Conservation (phyloP, 805 yeast species). For the Cyberlindnera japonica region DNA sequence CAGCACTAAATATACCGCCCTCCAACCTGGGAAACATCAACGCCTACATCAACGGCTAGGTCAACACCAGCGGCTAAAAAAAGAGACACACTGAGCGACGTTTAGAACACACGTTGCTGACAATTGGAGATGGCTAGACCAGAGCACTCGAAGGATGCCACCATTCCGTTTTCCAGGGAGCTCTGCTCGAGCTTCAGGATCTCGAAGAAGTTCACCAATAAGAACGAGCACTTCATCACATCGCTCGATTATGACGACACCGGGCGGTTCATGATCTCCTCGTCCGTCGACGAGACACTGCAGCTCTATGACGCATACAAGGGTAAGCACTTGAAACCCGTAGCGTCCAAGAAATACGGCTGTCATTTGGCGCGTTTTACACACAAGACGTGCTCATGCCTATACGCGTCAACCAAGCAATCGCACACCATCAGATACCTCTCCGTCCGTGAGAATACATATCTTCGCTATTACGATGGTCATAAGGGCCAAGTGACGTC, state of each 20-base stretch:
- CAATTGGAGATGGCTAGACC: too few species aligned
- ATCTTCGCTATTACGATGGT: constrained; percentile 81
- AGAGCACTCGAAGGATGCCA: not conserved
- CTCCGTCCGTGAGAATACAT: constrained; percentile 72
- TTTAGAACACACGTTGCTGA: not conserved
- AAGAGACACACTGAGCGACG: too few species aligned
- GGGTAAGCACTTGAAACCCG: constrained; percentile 66
- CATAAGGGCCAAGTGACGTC: constrained; percentile 75
- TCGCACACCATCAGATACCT: constrained; percentile 75
- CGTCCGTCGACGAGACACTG: constrained; percentile 79
- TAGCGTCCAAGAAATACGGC: constrained; percentile 88
- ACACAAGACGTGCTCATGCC: constrained; percentile 64
- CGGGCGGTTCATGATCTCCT: constrained; percentile 71
- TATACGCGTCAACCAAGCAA: constrained; percentile 79
- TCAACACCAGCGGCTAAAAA: too few species aligned
- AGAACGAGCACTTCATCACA: constrained; percentile 45
- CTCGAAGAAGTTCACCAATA: constrained; percentile 48
- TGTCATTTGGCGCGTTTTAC: constrained; percentile 84
- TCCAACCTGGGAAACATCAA: too few species aligned
- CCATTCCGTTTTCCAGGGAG: constrained; percentile 4
- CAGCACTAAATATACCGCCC: too few species aligned
- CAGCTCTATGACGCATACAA: constrained; percentile 73
- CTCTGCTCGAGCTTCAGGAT: constrained; percentile 30
- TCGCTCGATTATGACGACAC: constrained; percentile 80
- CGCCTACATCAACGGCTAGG: too few species aligned